phyloP scores from a whole-genome alignment of 2,329 filamentous ascomycete species.

The Epichloe amarillans region DNA sequence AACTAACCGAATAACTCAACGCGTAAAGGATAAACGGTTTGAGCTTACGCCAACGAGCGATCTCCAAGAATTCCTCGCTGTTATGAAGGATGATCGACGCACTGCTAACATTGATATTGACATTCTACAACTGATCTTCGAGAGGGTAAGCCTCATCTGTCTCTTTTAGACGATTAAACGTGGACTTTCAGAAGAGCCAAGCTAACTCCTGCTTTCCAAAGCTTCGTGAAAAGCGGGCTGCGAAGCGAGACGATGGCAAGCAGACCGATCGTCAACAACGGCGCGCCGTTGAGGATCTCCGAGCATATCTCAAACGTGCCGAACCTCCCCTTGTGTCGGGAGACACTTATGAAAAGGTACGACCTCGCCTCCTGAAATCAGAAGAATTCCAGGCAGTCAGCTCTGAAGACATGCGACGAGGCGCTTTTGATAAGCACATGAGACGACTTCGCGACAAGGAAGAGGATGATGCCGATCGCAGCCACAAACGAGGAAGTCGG shows the following conservation, averaged over 20 bases:
- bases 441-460: conserved; percentile 85
- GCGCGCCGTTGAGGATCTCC: conserved; percentile 69
- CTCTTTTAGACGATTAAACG: neutral
- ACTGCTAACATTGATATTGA: conserved; percentile 79
- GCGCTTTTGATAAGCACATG: conserved; percentile 84
- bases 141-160: conserved; percentile 43
- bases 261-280: conserved; percentile 77
- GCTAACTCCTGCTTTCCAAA: conserved; percentile 15
- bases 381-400: conserved; percentile 75
- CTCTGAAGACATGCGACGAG: conserved; percentile 68
- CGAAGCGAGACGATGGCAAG: conserved; percentile 73
- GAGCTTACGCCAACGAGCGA: conserved; percentile 79
- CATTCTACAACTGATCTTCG: conserved; percentile 67
- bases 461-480: conserved; percentile 66
- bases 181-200: neutral
- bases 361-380: conserved; percentile 62
- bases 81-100: conserved; percentile 75
- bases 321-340: conserved; percentile 66
- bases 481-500: conserved; percentile 44
- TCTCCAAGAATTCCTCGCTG: conserved; percentile 72
- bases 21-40: conserved; percentile 67
- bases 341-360: conserved; percentile 84
- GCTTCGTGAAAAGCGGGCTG: conserved; percentile 76
- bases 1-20: conserved; percentile 6
- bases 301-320: conserved; percentile 76